A percentile compares a stretch with the other conserved stretches of the same genome.
phyloP scores from a whole-genome alignment of 176 grass and related monocot species.

The Saccharum officinarum region DNA sequence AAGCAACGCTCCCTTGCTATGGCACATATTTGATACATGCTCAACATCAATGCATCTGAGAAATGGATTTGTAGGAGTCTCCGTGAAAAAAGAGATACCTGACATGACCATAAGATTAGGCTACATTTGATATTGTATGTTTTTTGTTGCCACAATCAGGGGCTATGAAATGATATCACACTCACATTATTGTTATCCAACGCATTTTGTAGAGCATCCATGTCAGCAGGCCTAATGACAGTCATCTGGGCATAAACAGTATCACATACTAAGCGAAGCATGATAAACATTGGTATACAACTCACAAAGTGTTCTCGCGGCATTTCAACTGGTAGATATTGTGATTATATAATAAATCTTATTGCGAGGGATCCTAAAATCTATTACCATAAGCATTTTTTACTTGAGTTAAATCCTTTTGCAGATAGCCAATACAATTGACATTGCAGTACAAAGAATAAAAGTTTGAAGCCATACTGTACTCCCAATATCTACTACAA shows the following conservation, averaged over 20 bases:
- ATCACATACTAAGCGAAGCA: constrained; percentile 29
- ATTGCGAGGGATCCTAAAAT: neutral
- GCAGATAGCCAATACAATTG: neutral
- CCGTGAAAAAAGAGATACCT: constrained; percentile 96
- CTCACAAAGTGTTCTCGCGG: neutral
- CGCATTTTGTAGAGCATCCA: constrained; percentile 73
- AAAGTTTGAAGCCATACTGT: neutral
- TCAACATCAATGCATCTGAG: constrained; percentile 94
- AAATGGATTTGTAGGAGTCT: constrained; percentile 99
- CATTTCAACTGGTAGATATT: neutral
- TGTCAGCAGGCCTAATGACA: constrained; percentile 91
- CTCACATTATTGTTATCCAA: constrained; percentile 87
- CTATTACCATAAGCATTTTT: neutral
- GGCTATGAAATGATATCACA: neutral
- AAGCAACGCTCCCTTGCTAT: constrained; percentile 87
- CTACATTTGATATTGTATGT: neutral
- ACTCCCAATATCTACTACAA: neutral
- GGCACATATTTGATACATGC: constrained; percentile 89
- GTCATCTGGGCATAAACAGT: constrained; percentile 66
- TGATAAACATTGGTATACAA: neutral
- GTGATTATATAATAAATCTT: neutral
- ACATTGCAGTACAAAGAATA: neutral
- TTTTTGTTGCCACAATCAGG: neutral
- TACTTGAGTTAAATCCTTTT: neutral
- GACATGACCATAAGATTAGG: constrained; percentile 25